phyloP scores from a whole-genome alignment of 257 asterid species.

The Sherardia arvensis region DNA sequence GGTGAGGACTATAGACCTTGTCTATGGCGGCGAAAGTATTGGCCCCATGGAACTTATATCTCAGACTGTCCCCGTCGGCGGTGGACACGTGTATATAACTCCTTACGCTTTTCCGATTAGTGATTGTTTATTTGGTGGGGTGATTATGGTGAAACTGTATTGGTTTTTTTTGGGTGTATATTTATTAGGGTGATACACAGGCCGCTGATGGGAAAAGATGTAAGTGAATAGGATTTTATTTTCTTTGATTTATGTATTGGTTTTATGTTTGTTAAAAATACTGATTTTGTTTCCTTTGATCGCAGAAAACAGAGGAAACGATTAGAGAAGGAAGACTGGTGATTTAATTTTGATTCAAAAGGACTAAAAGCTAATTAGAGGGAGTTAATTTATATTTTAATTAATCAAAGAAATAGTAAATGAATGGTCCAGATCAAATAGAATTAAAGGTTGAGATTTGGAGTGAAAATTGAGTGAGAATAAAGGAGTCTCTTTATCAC shows the following conservation, averaged over 20 bases:
- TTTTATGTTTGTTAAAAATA: neutral
- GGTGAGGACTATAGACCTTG: slow-evolving; percentile 49
- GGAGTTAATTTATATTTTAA: too few species aligned
- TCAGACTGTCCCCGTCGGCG: slow-evolving; percentile 49
- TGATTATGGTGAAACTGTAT: neutral
- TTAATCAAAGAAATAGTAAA: too few species aligned
- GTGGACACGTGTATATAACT: slow-evolving; percentile 57
- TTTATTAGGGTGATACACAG: slow-evolving; percentile 53
- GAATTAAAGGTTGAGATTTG: too few species aligned
- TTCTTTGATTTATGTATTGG: neutral
- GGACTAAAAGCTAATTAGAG: too few species aligned
- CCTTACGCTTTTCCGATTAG: neutral
- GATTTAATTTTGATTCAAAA: too few species aligned
- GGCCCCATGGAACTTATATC: slow-evolving; percentile 72
- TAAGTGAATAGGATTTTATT: slow-evolving; percentile 1
- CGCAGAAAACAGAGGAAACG: slow-evolving; percentile 55
- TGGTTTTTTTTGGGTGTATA: neutral
- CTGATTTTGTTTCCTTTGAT: neutral
- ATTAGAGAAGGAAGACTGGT: slow-evolving; percentile 50
- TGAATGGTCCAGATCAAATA: too few species aligned
- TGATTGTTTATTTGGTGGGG: neutral
- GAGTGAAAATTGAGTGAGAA: too few species aligned
- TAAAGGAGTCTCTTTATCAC: too few species aligned
- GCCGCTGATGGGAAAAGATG: slow-evolving; percentile 65
- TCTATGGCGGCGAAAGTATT: slow-evolving; percentile 71